Percentiles rank a stretch among this genome's conserved stretches.
Conservation (phyloP, 208 protist species). For the Leptomonas pyrrhocoris region DNA sequence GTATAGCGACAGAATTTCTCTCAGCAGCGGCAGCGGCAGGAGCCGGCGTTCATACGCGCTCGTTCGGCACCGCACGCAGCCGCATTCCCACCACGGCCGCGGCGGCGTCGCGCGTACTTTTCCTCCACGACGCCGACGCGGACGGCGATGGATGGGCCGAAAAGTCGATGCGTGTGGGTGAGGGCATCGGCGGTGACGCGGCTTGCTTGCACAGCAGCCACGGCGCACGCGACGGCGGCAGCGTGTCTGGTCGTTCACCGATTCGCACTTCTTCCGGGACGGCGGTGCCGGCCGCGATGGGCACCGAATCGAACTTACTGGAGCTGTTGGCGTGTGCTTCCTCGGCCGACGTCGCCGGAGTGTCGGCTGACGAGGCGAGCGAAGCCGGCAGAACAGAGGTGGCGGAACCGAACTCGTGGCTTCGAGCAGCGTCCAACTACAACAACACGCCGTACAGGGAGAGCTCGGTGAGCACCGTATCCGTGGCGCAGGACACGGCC, state of each 20-base stretch:
- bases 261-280: not conserved
- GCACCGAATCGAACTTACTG: not conserved
- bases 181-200: not conserved
- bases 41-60: no score
- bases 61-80: no score
- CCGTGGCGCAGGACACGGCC: not conserved
- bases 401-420: not conserved
- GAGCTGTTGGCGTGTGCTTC: slow-evolving; percentile 11
- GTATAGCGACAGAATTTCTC: no score
- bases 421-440: not conserved
- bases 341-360: not conserved
- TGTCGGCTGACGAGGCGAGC: not conserved
- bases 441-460: not conserved
- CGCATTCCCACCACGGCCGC: not conserved
- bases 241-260: not conserved
- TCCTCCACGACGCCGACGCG: slow-evolving; percentile 4
- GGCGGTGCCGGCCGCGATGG: not conserved
- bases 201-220: not conserved
- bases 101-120: not conserved
- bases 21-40: no score
- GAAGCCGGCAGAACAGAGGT: not conserved
- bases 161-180: not conserved
- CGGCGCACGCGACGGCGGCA: not conserved
- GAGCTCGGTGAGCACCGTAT: not conserved
- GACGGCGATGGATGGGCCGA: not conserved